phyloP scores from a whole-genome alignment of 2,329 filamentous ascomycete species.

The Didymella lethalis region DNA sequence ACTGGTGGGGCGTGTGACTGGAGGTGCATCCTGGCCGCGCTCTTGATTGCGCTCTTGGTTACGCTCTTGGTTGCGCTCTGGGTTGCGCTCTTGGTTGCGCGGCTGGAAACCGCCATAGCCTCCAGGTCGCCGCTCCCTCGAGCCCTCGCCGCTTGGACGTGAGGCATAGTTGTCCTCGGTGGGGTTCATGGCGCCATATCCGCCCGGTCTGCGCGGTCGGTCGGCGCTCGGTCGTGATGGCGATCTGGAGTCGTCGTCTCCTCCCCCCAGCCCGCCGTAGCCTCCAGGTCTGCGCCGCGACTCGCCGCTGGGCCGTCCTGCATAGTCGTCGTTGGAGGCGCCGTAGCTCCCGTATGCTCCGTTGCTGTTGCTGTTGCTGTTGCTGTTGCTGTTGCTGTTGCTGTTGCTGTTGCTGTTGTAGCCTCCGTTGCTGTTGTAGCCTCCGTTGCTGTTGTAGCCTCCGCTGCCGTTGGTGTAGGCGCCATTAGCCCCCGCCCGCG shows the following conservation, averaged over 20 bases:
- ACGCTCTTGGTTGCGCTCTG: constrained; percentile 35
- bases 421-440: too few relatives aligned
- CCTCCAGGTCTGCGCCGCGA: constrained; percentile 45
- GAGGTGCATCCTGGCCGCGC: constrained; percentile 26
- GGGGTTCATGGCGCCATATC: constrained; percentile 42
- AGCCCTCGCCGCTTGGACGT: constrained; percentile 29
- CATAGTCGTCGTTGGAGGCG: constrained; percentile 26
- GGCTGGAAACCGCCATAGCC: constrained; percentile 41
- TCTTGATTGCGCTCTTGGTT: too few relatives aligned
- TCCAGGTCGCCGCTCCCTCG: constrained; percentile 38
- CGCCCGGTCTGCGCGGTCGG: constrained; percentile 38
- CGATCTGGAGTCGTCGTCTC: constrained; percentile 28
- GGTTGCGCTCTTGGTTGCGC: constrained; percentile 31
- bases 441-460: constrained; percentile 32
- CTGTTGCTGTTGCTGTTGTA: constrained; percentile 39
- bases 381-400: constrained; percentile 40
- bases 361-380: constrained; percentile 28
- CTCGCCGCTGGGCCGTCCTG: constrained; percentile 36
- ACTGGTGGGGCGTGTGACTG: constrained; percentile 48
- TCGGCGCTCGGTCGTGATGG: constrained; percentile 32
- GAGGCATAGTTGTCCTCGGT: constrained; percentile 33
- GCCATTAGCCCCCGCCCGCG: constrained; percentile 46
- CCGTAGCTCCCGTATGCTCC: constrained; percentile 36
- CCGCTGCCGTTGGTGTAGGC: constrained; percentile 40
- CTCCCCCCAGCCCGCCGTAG: constrained; percentile 37